These are phyloP conservation scores for Diaporthe destruens DNA, from an alignment of 2,329 filamentous ascomycete species.

Conservation along the genomic window DNA sequence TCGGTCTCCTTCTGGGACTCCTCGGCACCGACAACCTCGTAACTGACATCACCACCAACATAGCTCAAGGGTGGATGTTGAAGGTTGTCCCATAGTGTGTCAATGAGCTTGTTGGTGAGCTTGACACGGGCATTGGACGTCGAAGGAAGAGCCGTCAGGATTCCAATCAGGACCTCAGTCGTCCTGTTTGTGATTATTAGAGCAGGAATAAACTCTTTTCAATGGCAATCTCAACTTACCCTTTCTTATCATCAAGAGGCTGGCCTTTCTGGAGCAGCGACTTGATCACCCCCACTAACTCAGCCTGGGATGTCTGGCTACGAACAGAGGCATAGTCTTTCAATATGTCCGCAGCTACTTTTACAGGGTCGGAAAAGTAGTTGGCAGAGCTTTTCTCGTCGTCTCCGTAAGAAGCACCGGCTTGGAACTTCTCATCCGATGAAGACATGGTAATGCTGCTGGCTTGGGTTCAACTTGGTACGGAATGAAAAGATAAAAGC, in stretches of 20 bases:
- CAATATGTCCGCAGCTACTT: conserved; percentile 10
- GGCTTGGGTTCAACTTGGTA: neutral
- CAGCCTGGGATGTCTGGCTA: conserved; percentile 42
- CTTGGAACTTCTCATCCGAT: conserved; percentile 52
- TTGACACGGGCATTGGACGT: conserved; percentile 50
- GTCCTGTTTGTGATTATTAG: conserved; percentile 48
- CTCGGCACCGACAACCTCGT: conserved; percentile 50
- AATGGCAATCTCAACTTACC: neutral
- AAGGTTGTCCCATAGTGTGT: conserved; percentile 66
- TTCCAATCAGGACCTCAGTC: conserved; percentile 56
- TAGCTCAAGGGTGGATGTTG: conserved; percentile 65
- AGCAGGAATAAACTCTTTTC: neutral
- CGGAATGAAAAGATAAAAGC: neutral
- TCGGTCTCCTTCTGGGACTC: conserved; percentile 56
- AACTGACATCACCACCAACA: conserved; percentile 42
- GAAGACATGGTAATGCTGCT: neutral
- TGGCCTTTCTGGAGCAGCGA: conserved; percentile 2
- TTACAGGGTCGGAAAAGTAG: conserved; percentile 48
- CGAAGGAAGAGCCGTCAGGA: conserved; percentile 54
- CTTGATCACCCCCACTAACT: conserved; percentile 48
- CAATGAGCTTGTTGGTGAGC: conserved; percentile 64
- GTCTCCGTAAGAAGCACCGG: conserved; percentile 53
- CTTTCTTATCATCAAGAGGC: conserved; percentile 20
- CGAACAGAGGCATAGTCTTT: conserved; percentile 9
- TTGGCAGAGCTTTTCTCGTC: conserved; percentile 44